phyloP scores from a whole-genome alignment of 768 basidiomycete genomes.

The Paxillus involutus region DNA sequence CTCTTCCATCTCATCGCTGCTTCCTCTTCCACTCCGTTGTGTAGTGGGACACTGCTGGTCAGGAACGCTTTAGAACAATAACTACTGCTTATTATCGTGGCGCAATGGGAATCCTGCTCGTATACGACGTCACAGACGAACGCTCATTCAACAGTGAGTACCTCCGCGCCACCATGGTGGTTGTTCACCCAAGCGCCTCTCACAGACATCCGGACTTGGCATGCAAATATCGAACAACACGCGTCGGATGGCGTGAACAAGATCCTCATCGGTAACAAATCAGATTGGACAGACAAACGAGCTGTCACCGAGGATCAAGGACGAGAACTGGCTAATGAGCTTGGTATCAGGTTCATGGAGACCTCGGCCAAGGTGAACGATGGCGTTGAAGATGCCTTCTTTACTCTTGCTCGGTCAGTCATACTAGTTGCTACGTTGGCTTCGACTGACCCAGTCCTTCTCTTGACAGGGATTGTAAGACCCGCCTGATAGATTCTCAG shows the following conservation, averaged over 20 bases:
- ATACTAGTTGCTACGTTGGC: not conserved
- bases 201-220: constrained; percentile 97
- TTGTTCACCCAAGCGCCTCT: not conserved
- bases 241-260: constrained; percentile 99
- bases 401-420: constrained; percentile 88
- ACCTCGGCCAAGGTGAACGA: constrained; percentile 97
- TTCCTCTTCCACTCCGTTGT: not conserved
- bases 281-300: constrained; percentile 96
- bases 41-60: constrained; percentile 99
- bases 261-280: constrained; percentile 98
- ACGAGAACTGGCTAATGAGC: constrained; percentile 85
- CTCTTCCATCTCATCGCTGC: not conserved
- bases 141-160: constrained; percentile 91
- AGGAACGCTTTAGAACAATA: constrained; percentile 98
- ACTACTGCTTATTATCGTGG: constrained; percentile 99
- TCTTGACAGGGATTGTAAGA: constrained; percentile 85
- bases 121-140: constrained; percentile 98
- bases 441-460: not conserved
- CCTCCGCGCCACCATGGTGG: constrained; percentile 13
- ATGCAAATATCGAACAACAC: constrained; percentile 96
- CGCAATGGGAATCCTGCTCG: constrained; percentile 96
- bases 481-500: constrained; percentile 93
- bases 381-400: constrained; percentile 98
- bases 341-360: constrained; percentile 97
- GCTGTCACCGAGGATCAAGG: constrained; percentile 92